Evolutionary conservation across 352 stramenopile genomes (phyloP).

Genomic region (Aphanomyces euteiches): DNA sequence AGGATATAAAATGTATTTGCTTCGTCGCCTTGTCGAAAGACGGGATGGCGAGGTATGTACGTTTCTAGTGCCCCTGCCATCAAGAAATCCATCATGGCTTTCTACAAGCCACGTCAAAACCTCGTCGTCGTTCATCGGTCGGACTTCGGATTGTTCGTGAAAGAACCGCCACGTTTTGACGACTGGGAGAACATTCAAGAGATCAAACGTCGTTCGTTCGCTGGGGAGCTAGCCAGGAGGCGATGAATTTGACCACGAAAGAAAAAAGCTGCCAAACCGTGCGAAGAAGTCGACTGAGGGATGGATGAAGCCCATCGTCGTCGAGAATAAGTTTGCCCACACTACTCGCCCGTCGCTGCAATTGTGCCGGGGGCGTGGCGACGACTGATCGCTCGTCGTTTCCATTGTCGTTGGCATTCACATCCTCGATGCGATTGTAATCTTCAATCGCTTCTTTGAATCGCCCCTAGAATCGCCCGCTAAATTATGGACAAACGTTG

Average conservation of each 20-base stretch:
- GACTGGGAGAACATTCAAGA: slow-evolving; percentile 7
- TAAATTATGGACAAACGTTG: slow-evolving; percentile 1
- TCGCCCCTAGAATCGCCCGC: slow-evolving; percentile 43
- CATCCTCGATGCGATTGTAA: slow-evolving; percentile 38
- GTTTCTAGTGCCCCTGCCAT: not conserved
- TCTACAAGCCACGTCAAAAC: not conserved
- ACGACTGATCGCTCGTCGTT: not conserved
- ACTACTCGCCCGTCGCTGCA: not conserved
- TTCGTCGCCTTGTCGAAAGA: slow-evolving; percentile 28
- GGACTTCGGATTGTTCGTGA: slow-evolving; percentile 8
- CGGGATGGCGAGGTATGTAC: slow-evolving; percentile 4
- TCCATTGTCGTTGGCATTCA: not conserved
- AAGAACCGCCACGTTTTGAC: slow-evolving; percentile 25
- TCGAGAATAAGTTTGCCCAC: not conserved
- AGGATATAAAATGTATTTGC: slow-evolving; percentile 23
- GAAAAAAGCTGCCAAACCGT: not conserved
- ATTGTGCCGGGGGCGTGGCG: not conserved
- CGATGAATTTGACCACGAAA: not conserved
- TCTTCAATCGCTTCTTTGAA: slow-evolving; percentile 71
- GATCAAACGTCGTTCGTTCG: not conserved
- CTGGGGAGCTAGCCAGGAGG: not conserved
- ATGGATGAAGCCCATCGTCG: slow-evolving; percentile 2
- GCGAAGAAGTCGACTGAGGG: not conserved
- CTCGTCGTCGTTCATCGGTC: not conserved
- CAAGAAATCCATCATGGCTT: slow-evolving; percentile 21